These are phyloP conservation scores for Cyberlindnera galapagoensis DNA, from an alignment of 805 yeast genomes.

Conservation along the genomic window DNA sequence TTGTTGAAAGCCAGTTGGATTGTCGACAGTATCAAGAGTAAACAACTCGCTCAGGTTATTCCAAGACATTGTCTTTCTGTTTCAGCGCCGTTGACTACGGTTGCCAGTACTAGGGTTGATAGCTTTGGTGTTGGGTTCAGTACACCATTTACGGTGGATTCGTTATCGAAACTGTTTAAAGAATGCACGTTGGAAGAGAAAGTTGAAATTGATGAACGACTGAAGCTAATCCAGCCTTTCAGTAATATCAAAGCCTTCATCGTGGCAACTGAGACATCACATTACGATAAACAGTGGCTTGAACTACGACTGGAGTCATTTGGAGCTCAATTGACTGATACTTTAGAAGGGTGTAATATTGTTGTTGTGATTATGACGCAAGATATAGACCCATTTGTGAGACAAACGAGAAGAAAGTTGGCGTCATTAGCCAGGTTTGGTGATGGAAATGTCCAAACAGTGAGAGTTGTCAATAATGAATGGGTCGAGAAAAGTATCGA, in stretches of 20 bases:
- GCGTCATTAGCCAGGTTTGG: constrained; percentile 2
- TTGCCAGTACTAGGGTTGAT: constrained; percentile 40
- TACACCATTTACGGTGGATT: constrained; percentile 18
- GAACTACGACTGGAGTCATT: constrained; percentile 29
- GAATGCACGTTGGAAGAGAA: constrained; percentile 8
- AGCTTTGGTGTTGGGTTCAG: constrained; percentile 56
- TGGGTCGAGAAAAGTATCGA: constrained; percentile 34
- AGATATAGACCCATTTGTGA: constrained; percentile 1
- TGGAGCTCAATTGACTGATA: constrained; percentile 36
- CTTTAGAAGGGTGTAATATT: constrained; percentile 28
- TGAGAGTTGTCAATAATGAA: constrained; percentile 27
- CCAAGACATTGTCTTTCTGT: constrained; percentile 49
- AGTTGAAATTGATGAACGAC: constrained; percentile 2
- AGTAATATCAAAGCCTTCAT: constrained; percentile 27
- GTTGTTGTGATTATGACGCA: constrained; percentile 30
- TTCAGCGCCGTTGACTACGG: constrained; percentile 23
- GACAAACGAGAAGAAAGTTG: constrained; percentile 9
- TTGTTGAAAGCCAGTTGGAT: constrained; percentile 69
- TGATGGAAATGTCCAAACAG: constrained; percentile 18
- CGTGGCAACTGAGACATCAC: constrained; percentile 4
- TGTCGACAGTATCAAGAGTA: constrained; percentile 49
- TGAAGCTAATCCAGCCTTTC: constrained; percentile 28
- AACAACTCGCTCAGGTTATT: constrained; percentile 45
- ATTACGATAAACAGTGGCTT: constrained; percentile 7
- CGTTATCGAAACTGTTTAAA: constrained; percentile 10